Evolutionary conservation across 768 basidiomycete species (phyloP), one percentile per base, ranked within the genome.

Genomic region (Hemileccinum rubropunctum): DNA sequence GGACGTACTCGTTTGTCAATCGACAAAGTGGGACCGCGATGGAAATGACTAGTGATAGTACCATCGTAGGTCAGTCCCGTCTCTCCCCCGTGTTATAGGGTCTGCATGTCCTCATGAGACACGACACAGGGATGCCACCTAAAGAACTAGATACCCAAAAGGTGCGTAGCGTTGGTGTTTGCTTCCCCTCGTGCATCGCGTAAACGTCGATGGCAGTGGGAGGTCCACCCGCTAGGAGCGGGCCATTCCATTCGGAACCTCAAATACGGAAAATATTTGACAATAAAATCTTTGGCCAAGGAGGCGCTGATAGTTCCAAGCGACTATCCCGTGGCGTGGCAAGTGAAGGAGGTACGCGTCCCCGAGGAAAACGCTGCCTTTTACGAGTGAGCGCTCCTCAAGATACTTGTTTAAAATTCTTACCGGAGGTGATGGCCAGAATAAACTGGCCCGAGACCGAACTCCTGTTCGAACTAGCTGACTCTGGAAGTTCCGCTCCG

Each of bases 11-110:
- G 13, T 62, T 68, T 42, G 23, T 53, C 51, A 67, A 67, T 41
- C 60, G 65, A 45, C 66, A 68, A 53, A 67, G 66, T 18, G 66
- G 65, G 33, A 66, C 65, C 18, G 60, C 66, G 20, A 62, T 66
- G 60, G 65, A 64, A 38, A 52, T 66, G 60, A 28, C 50, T 0
- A 64, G 55, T 18, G 52, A 68, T 27, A 36, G 64, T 20, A 34
- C 47, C 15, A 34, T 65, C 42, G 53, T 66, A 20, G 65, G 65
- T 60, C 30, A 42, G 65, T 53, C 9, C 15, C 41, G 11, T 35
- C 20, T 11, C 8, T 41, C 15, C 12, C 1, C 12, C 15, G 36
- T 6, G 7, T 34, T 18, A 27, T 26, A 18, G 15, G 3, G 8
- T 33, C 4, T 34, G 27, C 20, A 26, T 28, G 15, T 50, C 12